Base-by-base conservation (phyloP, 163 green algal genomes). In the Scenedesmus sp. region DNA sequence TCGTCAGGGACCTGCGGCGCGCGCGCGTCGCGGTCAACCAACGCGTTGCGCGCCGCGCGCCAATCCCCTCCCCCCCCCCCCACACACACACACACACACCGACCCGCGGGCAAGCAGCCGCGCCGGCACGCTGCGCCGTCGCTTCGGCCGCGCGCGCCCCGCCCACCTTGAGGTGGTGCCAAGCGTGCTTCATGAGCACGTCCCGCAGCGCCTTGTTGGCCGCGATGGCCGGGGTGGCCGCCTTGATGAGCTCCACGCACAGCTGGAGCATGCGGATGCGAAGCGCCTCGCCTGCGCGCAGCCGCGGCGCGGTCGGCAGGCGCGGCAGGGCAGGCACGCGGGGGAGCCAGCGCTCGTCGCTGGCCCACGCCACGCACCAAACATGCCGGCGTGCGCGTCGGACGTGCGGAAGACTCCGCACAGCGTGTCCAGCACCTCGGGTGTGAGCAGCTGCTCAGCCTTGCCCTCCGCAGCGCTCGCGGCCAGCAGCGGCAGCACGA, bases 101-200 rank as follows among this genome's bases (percentile, higher is more conserved):
- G n/a, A n/a, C n/a, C n/a, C n/a, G n/a, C n/a, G n/a, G n/a, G n/a
- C n/a, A n/a, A n/a, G n/a, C n/a, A n/a, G n/a, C n/a, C n/a, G n/a
- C n/a, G n/a, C n/a, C n/a, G n/a, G n/a, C n/a, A n/a, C n/a, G n/a
- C n/a, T n/a, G n/a, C n/a, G n/a, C n/a, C n/a, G n/a, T n/a, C n/a
- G n/a, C n/a, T n/a, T n/a, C n/a, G n/a, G n/a, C n/a, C n/a, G n/a
- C n/a, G n/a, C n/a, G n/a, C n/a, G n/a, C n/a, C n/a, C n/a, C n/a
- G n/a, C n/a, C n/a, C 83, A 77, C 67, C 22, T 95, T 96, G 15
- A 98, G 87, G 78, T 96, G 90, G 76, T 94, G 92, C 94, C 95
- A 99, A 1, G 88, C 89, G 77, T 94, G 97, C 78, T 97, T 94
- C 54, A 98, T 95, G 1, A 99, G 71, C 6, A 48, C 71, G 18